Evolutionary conservation across 2,329 filamentous ascomycete species (phyloP).

Genomic region (Zymoseptoria passerinii): DNA sequence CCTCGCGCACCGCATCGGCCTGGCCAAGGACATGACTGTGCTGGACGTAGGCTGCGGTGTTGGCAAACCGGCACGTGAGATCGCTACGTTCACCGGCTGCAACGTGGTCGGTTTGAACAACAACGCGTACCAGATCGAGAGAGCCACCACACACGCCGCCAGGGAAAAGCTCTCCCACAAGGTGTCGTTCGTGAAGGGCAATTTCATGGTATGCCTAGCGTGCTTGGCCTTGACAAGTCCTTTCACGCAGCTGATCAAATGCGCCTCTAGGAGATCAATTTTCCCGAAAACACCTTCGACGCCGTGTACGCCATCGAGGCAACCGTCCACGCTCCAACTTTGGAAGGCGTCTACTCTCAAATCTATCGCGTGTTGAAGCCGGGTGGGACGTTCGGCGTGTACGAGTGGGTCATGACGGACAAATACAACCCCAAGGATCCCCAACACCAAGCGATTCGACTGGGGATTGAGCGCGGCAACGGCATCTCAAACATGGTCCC

Average conservation of each 20-base stretch:
- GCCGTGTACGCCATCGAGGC: constrained; percentile 96
- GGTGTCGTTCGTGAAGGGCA: constrained; percentile 81
- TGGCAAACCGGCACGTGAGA: constrained; percentile 88
- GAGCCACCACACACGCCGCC: constrained; percentile 71
- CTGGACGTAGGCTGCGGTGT: constrained; percentile 96
- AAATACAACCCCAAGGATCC: constrained; percentile 84
- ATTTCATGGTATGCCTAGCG: constrained; percentile 70
- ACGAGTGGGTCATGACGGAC: constrained; percentile 99
- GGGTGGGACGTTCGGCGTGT: constrained; percentile 89
- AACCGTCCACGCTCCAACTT: constrained; percentile 83
- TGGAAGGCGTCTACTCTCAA: constrained; percentile 87
- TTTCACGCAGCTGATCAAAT: neutral
- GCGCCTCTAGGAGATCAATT: constrained; percentile 67
- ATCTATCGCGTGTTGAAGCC: constrained; percentile 95
- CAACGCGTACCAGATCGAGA: constrained; percentile 98
- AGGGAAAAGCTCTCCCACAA: constrained; percentile 75
- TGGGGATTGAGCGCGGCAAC: constrained; percentile 91
- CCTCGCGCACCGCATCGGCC: constrained; percentile 78
- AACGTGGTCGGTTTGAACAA: constrained; percentile 93
- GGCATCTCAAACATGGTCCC: constrained; percentile 97
- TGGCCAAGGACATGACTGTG: constrained; percentile 80
- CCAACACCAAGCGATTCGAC: constrained; percentile 77
- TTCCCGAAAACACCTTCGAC: constrained; percentile 85
- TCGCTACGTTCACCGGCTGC: constrained; percentile 86
- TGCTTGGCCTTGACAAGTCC: neutral